A percentile compares a stretch with the other conserved stretches of the same genome.
These are phyloP conservation scores for Podospora didyma DNA, from an alignment of 495 filamentous ascomycete genomes.

Conservation along the genomic window DNA sequence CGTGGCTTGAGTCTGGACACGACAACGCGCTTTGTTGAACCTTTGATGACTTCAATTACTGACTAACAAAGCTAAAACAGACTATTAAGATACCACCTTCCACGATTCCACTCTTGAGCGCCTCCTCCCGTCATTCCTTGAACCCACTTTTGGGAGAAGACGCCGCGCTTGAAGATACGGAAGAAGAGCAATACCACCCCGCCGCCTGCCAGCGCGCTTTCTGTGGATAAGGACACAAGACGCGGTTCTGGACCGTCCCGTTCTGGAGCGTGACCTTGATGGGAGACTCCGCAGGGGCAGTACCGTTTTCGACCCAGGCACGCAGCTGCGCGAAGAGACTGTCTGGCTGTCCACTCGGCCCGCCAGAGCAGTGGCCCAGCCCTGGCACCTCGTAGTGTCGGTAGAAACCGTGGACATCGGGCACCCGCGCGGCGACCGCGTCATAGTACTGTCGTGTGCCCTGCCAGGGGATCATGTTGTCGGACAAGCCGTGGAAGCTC, in stretches of 20 bases:
- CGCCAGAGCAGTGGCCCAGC: conserved; percentile 29
- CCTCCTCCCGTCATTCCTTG: too few species aligned
- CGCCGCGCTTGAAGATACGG: too few species aligned
- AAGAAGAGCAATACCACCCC: too few species aligned
- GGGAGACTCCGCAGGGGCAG: conserved; percentile 16
- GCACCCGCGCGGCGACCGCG: conserved; percentile 9
- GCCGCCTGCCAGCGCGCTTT: not conserved
- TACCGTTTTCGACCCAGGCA: conserved; percentile 36
- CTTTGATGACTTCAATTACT: too few species aligned
- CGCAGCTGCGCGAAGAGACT: conserved; percentile 25
- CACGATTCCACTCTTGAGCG: too few species aligned
- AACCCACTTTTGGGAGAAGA: too few species aligned
- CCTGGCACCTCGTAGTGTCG: conserved; percentile 31
- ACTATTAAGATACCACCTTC: too few species aligned
- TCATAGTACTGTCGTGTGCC: conserved; percentile 26
- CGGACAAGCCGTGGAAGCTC: conserved; percentile 37
- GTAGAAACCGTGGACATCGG: conserved; percentile 25
- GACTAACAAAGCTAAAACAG: too few species aligned
- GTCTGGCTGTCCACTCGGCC: conserved; percentile 6
- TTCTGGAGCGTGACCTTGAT: conserved; percentile 10
- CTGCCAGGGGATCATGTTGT: conserved; percentile 20
- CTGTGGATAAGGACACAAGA: conserved; percentile 26
- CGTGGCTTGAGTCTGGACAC: too few species aligned
- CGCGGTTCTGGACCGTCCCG: conserved; percentile 11
- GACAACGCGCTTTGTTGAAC: too few species aligned